Evolutionary conservation across 2,329 filamentous ascomycete species (phyloP).

Genomic region (Beauveria sp.): DNA sequence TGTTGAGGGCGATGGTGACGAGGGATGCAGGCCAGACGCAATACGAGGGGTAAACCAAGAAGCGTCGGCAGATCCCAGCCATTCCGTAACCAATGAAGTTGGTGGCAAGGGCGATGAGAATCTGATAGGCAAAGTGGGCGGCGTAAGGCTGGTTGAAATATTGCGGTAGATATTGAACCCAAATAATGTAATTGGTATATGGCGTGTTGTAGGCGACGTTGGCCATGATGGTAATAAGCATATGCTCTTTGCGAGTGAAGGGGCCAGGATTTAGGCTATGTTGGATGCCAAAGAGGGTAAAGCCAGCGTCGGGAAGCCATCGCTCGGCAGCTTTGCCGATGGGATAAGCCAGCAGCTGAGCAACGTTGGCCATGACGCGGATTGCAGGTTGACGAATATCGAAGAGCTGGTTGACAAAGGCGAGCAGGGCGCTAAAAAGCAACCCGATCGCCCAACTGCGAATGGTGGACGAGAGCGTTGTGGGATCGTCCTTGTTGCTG

Average conservation of each 20-base stretch:
- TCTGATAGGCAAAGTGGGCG: slow-evolving; percentile 44
- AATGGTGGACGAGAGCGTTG: slow-evolving; percentile 44
- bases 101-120: slow-evolving; percentile 47
- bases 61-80: slow-evolving; percentile 45
- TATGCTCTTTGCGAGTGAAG: slow-evolving; percentile 55
- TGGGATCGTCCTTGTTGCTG: slow-evolving; percentile 46
- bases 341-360: slow-evolving; percentile 49
- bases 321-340: slow-evolving; percentile 44
- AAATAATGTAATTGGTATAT: slow-evolving; percentile 49
- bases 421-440: slow-evolving; percentile 40
- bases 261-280: slow-evolving; percentile 48
- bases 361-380: slow-evolving; percentile 46
- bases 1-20: slow-evolving; percentile 47
- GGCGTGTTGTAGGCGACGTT: slow-evolving; percentile 48
- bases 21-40: slow-evolving; percentile 52
- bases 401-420: slow-evolving; percentile 51
- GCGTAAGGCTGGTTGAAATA: slow-evolving; percentile 50
- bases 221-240: slow-evolving; percentile 55
- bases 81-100: slow-evolving; percentile 55
- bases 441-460: slow-evolving; percentile 47
- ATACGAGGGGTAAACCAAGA: slow-evolving; percentile 48
- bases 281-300: slow-evolving; percentile 38
- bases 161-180: slow-evolving; percentile 43
- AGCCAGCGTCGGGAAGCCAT: slow-evolving; percentile 41
- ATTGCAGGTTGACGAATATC: slow-evolving; percentile 49